Evolutionary conservation across 331 rosid species (phyloP), one percentile per base, ranked within the genome.

Genomic region (Malus hybrid): DNA sequence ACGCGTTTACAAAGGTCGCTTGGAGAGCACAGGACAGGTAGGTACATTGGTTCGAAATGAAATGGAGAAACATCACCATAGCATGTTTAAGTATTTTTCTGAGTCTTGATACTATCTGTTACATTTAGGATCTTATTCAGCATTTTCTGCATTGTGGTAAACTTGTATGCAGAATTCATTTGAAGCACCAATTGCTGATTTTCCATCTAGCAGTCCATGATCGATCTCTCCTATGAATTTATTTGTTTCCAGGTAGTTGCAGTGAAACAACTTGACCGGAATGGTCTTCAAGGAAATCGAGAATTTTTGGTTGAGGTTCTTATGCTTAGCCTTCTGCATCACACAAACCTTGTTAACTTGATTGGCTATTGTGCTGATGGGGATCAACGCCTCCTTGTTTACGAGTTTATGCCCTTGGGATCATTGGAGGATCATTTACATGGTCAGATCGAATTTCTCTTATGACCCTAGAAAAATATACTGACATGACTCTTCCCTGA

Each of bases 361-460:
- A 95, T 95, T 20, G 99, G 99, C 69, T 95, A 95, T 79, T 95
- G 99, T 57, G 97, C 99, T 33, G 99, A 95, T 69, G 99, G 99
- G 70, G 99, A 95, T 62, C 99, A 95, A 66, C 90, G 99, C 66
- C 93, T 95, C 30, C 99, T 95, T 78, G 99, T 95, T 78, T 95
- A 95, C 75, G 99, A 95, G 77, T 95, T 95, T 78, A 95, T 95
- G 99, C 99, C 99, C n/a, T 74, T 95, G 96, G 99, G 99, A 29
- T 95, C 99, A 68, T 84, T 95, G 89, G 99, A 95, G 90, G 99
- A 95, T 84, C 99, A 95, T 84, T 86, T 95, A 78, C 99, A 95
- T 29, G 99, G 99, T 95, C 76, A 82, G 94, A 66, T 79, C 68
- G 26, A 81, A 70, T 76, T 86, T 67, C 77, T 72, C 81, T 48